These are phyloP conservation scores for Coemansia sp. DNA, from an alignment of 192 early-diverging fungal species.

Conservation along the genomic window DNA sequence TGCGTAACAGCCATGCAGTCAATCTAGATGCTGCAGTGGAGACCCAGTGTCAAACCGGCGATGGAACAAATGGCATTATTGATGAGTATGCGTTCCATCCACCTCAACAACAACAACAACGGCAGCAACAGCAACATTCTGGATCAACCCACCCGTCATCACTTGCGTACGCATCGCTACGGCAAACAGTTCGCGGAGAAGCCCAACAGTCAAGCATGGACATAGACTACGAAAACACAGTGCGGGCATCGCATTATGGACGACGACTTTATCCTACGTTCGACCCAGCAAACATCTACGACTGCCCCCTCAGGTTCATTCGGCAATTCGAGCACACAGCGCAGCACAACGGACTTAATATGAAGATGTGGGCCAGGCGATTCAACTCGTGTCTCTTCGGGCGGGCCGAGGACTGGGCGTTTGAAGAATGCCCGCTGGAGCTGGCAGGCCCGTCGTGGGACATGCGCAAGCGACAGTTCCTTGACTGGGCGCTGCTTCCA, in stretches of 20 bases:
- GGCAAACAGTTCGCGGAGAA: conserved; percentile 6
- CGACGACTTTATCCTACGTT: conserved; percentile 47
- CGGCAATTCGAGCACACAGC: conserved; percentile 53
- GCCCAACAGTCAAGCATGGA: conserved; percentile 7
- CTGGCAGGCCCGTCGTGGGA: conserved; percentile 37
- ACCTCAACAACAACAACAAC: conserved; percentile 8
- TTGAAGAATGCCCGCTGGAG: conserved; percentile 49
- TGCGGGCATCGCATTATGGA: conserved; percentile 38
- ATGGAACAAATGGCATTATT: neutral
- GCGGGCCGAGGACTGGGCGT: conserved; percentile 52
- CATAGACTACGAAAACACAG: conserved; percentile 37
- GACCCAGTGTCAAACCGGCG: neutral
- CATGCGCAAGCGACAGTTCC: conserved; percentile 43
- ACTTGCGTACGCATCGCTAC: neutral
- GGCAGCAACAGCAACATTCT: neutral
- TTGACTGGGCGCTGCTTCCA: conserved; percentile 53
- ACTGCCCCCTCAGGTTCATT: conserved; percentile 44
- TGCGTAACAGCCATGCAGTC: conserved; percentile 18
- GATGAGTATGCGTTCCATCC: conserved; percentile 13
- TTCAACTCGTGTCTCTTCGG: conserved; percentile 49
- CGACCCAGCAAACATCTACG: conserved; percentile 31
- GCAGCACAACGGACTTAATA: conserved; percentile 46
- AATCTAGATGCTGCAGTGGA: conserved; percentile 14
- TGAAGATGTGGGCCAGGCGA: conserved; percentile 47
- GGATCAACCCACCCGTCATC: neutral